Evolutionary conservation across 1,139 yeast species (phyloP).

Genomic region (Geotrichum aggregatum): DNA sequence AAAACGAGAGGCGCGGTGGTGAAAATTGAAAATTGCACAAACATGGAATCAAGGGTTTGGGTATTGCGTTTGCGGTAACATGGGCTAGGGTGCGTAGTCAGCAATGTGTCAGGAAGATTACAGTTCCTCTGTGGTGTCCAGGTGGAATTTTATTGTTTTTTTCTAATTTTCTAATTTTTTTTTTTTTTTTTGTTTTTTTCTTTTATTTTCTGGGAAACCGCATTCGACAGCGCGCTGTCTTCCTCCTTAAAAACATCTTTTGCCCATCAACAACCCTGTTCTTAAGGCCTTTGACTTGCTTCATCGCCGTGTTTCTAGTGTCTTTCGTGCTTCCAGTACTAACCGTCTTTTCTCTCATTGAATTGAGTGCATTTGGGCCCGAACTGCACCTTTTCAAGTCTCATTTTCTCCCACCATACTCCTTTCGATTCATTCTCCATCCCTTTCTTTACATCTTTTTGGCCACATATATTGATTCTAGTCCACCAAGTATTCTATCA

Average conservation of each 20-base stretch:
- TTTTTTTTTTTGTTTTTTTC: too few species aligned
- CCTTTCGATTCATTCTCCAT: not conserved
- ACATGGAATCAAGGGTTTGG: not conserved
- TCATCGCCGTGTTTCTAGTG: too few species aligned
- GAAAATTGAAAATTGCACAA: not conserved
- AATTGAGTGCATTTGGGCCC: not conserved
- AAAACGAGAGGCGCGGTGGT: conserved; percentile 2
- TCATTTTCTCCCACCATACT: not conserved
- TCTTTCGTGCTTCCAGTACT: not conserved
- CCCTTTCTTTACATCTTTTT: not conserved
- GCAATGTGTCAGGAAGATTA: not conserved
- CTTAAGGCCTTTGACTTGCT: too few species aligned
- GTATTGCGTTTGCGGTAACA: not conserved
- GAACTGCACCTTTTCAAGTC: not conserved
- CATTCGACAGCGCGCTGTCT: too few species aligned
- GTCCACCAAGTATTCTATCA: not conserved
- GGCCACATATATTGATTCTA: too few species aligned
- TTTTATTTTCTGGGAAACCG: too few species aligned
- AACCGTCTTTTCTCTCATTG: too few species aligned
- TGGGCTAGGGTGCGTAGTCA: not conserved
- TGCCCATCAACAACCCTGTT: too few species aligned
- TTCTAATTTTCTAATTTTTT: too few species aligned
- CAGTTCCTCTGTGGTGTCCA: too few species aligned
- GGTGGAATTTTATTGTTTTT: too few species aligned
- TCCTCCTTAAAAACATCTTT: too few species aligned